Base-by-base conservation (phyloP, 192 early-diverging fungal species). In the Coemansia sp. region DNA sequence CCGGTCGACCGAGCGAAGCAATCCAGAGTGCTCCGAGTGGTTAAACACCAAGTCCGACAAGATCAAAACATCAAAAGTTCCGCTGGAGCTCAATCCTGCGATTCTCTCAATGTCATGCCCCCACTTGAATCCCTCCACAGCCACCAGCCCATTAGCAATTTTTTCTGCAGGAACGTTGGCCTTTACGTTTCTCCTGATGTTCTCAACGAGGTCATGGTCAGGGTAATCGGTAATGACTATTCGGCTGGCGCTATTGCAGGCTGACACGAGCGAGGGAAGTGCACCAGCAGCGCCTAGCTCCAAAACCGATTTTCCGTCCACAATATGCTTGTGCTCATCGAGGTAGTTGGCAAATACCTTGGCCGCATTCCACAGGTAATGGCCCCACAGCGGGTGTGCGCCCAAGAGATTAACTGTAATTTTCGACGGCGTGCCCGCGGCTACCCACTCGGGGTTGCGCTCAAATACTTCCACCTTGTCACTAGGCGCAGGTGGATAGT, bases 361-460 rank as follows among this genome's bases (percentile, higher is more conserved):
- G 42, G 92, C 91, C 3, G 94, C 93, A 62, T 97, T 97, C 95
- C 95, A 97, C 28, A 97, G 85, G 43, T 88, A 77, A 69, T 97
- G 94, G 14, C 85, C 93, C 93, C 92, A 94, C 1, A 96, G 83
- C 36, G 91, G 89, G 61, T 92, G 91, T 10, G 86, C 81, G 31
- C 91, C 91, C 21, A 92, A 84, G 5, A 91, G 80, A 13, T 85
- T 84, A 26, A 91, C 69, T 39, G 62, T 76, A 35, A 91, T 75
- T 26, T 24, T 4, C 16, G 26, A 24, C 3, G 46, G 56, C 24
- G 36, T 66, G 24, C 67, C 70, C 6, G 26, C 28, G 5, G 50
- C 37, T 0, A 79, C 77, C 42, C 66, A 62, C 48, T 79, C 70
- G 9, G 62, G 39, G 11, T 83, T 51, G 37, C 89, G 78, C 50